Percentiles rank a stretch among this genome's conserved stretches.
Conservation (phyloP, 805 yeast species). For the Metschnikowia borealis region DNA sequence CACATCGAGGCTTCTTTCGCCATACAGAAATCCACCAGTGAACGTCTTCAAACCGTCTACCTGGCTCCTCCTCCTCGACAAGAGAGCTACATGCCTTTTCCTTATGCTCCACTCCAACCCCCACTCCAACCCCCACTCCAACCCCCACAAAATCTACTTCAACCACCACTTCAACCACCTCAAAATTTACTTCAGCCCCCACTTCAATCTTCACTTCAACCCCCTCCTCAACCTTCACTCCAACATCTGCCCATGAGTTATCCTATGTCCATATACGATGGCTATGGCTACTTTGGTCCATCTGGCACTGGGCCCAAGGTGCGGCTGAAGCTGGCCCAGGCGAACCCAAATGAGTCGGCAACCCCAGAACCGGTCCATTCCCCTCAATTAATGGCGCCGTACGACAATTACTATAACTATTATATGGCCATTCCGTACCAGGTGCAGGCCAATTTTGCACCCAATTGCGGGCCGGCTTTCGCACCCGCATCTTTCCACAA, state of each 20-base stretch:
- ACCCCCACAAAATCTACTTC: not conserved
- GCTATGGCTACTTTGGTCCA: not conserved
- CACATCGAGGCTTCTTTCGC: constrained; percentile 39
- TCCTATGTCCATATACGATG: not conserved
- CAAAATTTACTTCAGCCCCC: not conserved
- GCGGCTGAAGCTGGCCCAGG: not conserved
- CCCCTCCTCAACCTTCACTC: not conserved
- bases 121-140: not conserved
- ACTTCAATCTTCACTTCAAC: not conserved
- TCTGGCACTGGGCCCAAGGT: not conserved
- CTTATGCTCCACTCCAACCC: not conserved
- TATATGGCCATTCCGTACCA: not conserved
- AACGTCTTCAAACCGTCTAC: not conserved
- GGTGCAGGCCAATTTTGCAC: constrained; percentile 3
- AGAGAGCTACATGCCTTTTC: not conserved
- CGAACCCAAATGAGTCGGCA: not conserved
- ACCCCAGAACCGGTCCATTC: not conserved
- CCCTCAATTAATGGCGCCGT: not conserved
- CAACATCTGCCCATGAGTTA: not conserved
- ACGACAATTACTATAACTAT: not conserved
- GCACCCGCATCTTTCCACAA: not conserved
- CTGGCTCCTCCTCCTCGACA: not conserved
- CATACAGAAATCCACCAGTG: constrained; percentile 25
- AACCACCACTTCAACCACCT: not conserved
- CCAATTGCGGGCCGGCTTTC: constrained; percentile 2